These are phyloP conservation scores for Poterioochromonas sp. DNA, from an alignment of 352 stramenopile species.

Conservation along the genomic window DNA sequence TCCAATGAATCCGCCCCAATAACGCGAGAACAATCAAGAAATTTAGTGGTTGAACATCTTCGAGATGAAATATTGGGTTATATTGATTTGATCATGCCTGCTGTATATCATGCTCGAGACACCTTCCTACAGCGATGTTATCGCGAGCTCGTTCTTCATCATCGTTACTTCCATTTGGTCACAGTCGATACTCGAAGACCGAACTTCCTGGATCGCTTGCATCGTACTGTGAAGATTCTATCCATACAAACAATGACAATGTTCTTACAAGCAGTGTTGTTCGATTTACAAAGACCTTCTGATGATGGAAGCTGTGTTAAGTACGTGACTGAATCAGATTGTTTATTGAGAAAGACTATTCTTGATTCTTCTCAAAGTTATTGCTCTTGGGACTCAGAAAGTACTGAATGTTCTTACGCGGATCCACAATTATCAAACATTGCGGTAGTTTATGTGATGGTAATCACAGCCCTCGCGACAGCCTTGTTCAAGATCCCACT, in stretches of 20 bases:
- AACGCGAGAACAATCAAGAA: not conserved
- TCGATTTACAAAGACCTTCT: conserved; percentile 8
- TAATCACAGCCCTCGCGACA: not conserved
- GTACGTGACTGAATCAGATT: not conserved
- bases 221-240: not conserved
- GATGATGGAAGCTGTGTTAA: not conserved
- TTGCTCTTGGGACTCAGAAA: not conserved
- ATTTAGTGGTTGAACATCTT: not conserved
- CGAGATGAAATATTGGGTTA: not conserved
- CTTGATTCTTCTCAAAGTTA: not conserved
- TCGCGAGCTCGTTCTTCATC: not conserved
- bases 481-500: not conserved
- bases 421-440: not conserved
- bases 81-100: not conserved
- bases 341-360: not conserved
- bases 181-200: not conserved
- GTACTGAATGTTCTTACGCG: not conserved
- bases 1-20: not conserved
- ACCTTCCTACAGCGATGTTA: not conserved
- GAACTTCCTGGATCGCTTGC: not conserved
- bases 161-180: conserved; percentile 17
- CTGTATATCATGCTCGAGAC: not conserved
- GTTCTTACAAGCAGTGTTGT: conserved; percentile 22
- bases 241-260: conserved; percentile 22
- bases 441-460: not conserved